Base-by-base conservation (phyloP, 768 basidiomycete genomes). In the Mycena rebaudengoi region DNA sequence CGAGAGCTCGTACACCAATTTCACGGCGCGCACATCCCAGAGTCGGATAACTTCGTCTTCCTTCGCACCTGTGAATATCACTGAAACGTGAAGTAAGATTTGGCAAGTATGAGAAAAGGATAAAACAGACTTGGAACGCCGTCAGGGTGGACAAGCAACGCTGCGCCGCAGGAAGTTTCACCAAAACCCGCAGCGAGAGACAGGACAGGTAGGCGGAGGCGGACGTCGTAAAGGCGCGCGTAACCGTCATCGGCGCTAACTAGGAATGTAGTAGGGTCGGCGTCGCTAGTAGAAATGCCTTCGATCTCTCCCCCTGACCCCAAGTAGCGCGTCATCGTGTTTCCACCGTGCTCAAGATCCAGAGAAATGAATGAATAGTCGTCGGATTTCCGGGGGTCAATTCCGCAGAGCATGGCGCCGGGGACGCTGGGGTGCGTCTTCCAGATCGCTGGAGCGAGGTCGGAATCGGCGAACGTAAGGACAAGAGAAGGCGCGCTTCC, bases 1-100 rank as follows among this genome's bases (percentile, higher is more conserved):
- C 1, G 79, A 72, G 18, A 83, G 73, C 54, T 83, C 81, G 64
- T 82, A 83, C 1, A 82, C 71, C 6, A 70, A 48, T 14, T 64
- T 66, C 14, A 67, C 70, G 0, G 78, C 76, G 33, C 82, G 79
- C 13, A 82, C 51, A 56, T 85, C 82, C 81, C 81, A 83, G 30
- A 82, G n/a, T 40, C 76, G 76, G 66, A 84, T 75, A 10, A 73
- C 64, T 56, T 83, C 74, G 5, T 67, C 65, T 3, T 48, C 45
- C 23, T 60, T 62, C 4, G 71, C 60, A 2, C 76, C 79, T 0
- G 78, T 74, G 62, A 82, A 80, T 2, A 76, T 50, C 16, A 21
- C 23, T 39, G 21, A 39, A 50, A 26, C 20, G 28, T 33, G 40
- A 32, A 39, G 54, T n/a, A 20, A 30, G 45, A 25, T 28, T n/a